Conservation (phyloP, 2,329 filamentous ascomycete genomes). For the Fusarium lyarnte region DNA sequence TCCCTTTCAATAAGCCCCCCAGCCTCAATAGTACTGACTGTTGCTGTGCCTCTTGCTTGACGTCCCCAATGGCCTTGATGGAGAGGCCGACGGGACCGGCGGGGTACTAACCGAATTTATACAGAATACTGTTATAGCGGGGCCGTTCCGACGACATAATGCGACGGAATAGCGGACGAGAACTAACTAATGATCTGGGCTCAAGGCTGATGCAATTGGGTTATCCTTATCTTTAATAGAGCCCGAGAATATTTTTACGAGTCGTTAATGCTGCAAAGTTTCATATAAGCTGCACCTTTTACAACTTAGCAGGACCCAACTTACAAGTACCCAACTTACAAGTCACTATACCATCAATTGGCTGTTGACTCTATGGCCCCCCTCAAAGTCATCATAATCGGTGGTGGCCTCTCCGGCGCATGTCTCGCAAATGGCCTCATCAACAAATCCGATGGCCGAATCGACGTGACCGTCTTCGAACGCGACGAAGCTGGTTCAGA, state of each 20-base stretch:
- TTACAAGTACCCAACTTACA: neutral
- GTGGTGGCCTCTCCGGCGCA: neutral
- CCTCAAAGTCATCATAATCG: neutral
- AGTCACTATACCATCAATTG: neutral
- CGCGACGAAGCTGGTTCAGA: neutral
- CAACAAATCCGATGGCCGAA: neutral
- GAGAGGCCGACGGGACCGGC: conserved; percentile 33
- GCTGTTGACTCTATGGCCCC: neutral
- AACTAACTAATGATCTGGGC: too few relatives aligned
- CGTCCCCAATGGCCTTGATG: neutral
- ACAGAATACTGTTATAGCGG: neutral
- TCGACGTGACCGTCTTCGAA: neutral
- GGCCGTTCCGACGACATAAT: neutral
- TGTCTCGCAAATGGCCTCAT: neutral
- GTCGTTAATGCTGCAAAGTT: too few relatives aligned
- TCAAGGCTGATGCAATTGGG: too few relatives aligned
- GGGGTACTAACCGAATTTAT: neutral
- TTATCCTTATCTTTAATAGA: too few relatives aligned
- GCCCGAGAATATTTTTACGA: too few relatives aligned
- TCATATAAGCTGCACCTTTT: too few relatives aligned
- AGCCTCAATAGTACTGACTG: too few relatives aligned
- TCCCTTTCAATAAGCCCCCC: too few relatives aligned
- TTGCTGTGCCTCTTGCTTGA: too few relatives aligned
- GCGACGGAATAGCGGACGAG: too few relatives aligned
- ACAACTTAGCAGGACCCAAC: too few relatives aligned